These are phyloP conservation scores for Mrakia frigida DNA, from an alignment of 768 basidiomycete species.

Conservation along the genomic window DNA sequence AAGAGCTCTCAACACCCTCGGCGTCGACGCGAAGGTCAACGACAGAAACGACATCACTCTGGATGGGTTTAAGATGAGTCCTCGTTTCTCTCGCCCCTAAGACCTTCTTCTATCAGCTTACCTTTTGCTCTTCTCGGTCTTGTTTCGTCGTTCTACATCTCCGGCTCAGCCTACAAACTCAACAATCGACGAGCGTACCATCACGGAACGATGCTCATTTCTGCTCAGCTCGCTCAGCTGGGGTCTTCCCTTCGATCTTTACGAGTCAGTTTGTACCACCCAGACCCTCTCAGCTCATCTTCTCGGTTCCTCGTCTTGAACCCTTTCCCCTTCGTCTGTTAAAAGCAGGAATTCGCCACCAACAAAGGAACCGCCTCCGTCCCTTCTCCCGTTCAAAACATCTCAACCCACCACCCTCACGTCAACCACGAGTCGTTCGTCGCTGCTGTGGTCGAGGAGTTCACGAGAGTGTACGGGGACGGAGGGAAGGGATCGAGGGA, in stretches of 20 bases:
- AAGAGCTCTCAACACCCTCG: slow-evolving; percentile 65
- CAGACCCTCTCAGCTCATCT: neutral
- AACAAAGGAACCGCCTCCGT: slow-evolving; percentile 86
- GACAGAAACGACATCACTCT: slow-evolving; percentile 29
- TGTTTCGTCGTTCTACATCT: slow-evolving; percentile 47
- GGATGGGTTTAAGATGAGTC: slow-evolving; percentile 27
- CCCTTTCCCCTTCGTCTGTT: neutral
- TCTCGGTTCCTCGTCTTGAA: neutral
- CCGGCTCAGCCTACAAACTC: slow-evolving; percentile 96
- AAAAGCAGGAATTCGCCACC: slow-evolving; percentile 62
- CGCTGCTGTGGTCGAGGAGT: slow-evolving; percentile 62
- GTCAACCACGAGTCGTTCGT: slow-evolving; percentile 68
- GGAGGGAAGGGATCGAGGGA: slow-evolving; percentile 40
- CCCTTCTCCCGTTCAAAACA: slow-evolving; percentile 84
- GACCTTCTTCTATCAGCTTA: too few species aligned
- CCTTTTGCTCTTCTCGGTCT: too few species aligned
- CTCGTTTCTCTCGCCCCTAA: too few species aligned
- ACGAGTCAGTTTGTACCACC: slow-evolving; percentile 37
- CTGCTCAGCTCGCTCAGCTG: slow-evolving; percentile 65
- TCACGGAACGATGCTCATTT: slow-evolving; percentile 97
- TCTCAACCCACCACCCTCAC: slow-evolving; percentile 53
- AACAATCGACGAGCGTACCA: slow-evolving; percentile 86
- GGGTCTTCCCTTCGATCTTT: slow-evolving; percentile 57
- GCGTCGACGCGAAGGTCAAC: slow-evolving; percentile 55
- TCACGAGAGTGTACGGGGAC: slow-evolving; percentile 46